These are phyloP conservation scores for Scytalidium lignicola DNA, from an alignment of 2,329 filamentous ascomycete species.

Conservation along the genomic window DNA sequence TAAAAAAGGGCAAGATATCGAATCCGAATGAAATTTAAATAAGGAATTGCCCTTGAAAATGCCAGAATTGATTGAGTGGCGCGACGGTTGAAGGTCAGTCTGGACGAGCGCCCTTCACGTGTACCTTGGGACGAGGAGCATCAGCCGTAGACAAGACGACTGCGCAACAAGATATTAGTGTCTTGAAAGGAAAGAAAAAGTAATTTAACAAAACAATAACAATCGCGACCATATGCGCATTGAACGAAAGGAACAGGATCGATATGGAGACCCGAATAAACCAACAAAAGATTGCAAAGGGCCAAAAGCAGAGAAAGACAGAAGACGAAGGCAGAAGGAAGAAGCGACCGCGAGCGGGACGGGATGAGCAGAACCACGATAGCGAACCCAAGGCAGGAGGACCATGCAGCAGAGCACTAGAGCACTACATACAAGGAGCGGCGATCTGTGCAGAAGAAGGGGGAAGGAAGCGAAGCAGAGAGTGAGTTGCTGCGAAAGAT, in stretches of 20 bases:
- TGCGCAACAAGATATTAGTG: too few species aligned
- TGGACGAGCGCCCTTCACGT: too few species aligned
- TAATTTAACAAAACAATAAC: not conserved
- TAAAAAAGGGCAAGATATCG: too few species aligned
- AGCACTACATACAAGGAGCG: not conserved
- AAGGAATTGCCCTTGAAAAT: too few species aligned
- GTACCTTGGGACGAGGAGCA: too few species aligned
- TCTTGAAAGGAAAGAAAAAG: too few species aligned
- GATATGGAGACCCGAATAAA: not conserved
- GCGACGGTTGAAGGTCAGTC: too few species aligned
- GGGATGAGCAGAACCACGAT: not conserved
- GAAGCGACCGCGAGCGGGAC: constrained; percentile 3
- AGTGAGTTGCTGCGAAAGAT: constrained; percentile 1
- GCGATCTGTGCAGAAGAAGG: not conserved
- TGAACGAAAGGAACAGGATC: not conserved
- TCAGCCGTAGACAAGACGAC: too few species aligned
- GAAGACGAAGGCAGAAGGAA: constrained; percentile 1
- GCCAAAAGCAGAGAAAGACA: too few species aligned
- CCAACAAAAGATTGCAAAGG: not conserved
- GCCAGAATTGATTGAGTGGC: too few species aligned
- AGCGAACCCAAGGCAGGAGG: not conserved
- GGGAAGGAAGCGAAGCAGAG: constrained; percentile 3
- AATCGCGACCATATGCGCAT: not conserved
- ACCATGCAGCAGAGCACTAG: not conserved
- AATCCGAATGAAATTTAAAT: too few species aligned